Evolutionary conservation across 345 rosid genomes (phyloP).

Genomic region (Populus nigra): DNA sequence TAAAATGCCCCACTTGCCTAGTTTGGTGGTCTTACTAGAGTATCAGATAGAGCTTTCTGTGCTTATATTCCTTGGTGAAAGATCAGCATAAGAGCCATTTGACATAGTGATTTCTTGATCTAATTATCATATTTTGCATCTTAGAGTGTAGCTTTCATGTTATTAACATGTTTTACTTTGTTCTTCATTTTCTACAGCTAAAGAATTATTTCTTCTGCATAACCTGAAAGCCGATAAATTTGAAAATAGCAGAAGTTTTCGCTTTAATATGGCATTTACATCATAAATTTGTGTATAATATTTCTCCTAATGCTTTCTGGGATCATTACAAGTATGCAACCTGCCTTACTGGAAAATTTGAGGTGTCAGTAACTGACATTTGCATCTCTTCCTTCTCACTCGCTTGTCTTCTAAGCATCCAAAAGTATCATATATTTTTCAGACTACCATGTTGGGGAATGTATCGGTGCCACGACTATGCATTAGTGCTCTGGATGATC

Average conservation of each 20-base stretch:
- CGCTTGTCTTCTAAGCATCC: constrained; percentile 15
- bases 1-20: too few relatives aligned
- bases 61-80: background rate
- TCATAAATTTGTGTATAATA: background rate
- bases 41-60: too few relatives aligned
- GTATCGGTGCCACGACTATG: constrained; percentile 82
- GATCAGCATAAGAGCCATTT: background rate
- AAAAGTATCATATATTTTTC: constrained; percentile 20
- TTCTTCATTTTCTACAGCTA: background rate
- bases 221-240: background rate
- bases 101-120: background rate
- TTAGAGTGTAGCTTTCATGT: background rate
- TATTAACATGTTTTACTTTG: background rate
- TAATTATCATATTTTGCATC: background rate
- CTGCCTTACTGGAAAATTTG: constrained; percentile 77
- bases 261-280: background rate
- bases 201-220: background rate
- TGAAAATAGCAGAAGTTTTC: background rate
- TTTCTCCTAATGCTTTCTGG: constrained; percentile 23
- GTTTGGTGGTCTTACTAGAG: too few relatives aligned
- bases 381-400: constrained; percentile 1
- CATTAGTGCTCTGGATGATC: constrained; percentile 88
- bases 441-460: constrained; percentile 67
- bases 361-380: constrained; percentile 45
- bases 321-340: constrained; percentile 84